A percentile compares a stretch with the other conserved stretches of the same genome.
Evolutionary conservation across 2,329 filamentous ascomycete genomes (phyloP).

Genomic region (Xylaria sp.): DNA sequence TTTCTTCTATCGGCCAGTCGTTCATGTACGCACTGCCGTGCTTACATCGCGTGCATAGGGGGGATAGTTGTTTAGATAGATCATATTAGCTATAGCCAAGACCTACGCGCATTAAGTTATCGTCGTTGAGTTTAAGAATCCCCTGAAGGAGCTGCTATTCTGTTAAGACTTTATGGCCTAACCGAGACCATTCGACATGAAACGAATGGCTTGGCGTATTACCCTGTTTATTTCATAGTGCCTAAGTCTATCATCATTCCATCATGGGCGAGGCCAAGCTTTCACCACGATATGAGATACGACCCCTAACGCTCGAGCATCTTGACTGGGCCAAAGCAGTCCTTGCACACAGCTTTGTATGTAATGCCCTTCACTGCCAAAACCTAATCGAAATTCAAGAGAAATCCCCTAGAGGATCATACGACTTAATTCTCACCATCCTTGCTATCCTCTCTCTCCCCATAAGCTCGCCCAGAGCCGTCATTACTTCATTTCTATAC

Average conservation of each 20-base stretch:
- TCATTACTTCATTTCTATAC: background rate
- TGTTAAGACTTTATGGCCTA: too few relatives aligned
- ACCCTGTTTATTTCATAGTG: too few relatives aligned
- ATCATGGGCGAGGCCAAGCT: conserved; percentile 16
- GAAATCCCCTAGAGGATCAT: background rate
- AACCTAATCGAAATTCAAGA: background rate
- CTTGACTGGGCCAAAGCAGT: conserved; percentile 24
- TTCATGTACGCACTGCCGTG: background rate
- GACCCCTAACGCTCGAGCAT: conserved; percentile 15
- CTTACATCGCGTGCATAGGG: background rate
- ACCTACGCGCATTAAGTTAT: background rate
- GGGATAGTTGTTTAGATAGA: background rate
- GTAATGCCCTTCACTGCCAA: background rate
- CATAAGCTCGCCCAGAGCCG: background rate
- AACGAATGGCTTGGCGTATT: too few relatives aligned
- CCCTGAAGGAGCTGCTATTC: too few relatives aligned
- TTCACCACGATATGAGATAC: conserved; percentile 23
- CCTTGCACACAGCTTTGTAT: conserved; percentile 25
- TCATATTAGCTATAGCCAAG: background rate
- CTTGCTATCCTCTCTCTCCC: background rate
- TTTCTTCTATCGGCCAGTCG: background rate
- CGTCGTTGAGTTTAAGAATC: background rate
- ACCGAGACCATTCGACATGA: too few relatives aligned
- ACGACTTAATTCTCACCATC: too few relatives aligned
- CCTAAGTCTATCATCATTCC: background rate